Evolutionary conservation across 1,139 yeast species (phyloP).

Genomic region (Sugiyamaella castrensis): DNA sequence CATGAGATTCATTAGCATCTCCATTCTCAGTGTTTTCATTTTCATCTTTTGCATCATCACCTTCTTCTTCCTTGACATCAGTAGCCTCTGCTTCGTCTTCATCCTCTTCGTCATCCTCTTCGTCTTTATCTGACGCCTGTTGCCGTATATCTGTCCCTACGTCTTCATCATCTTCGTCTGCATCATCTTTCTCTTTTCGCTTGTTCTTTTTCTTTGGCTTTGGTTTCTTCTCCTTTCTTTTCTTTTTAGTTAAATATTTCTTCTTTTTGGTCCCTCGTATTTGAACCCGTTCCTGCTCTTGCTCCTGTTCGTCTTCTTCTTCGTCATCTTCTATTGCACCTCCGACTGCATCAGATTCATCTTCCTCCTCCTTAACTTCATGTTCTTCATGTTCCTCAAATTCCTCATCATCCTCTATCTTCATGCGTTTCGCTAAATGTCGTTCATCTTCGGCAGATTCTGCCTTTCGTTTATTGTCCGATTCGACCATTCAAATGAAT

Average conservation of each 20-base stretch:
- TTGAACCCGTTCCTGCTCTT: conserved; percentile 1
- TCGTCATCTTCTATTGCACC: conserved; percentile 7
- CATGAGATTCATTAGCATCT: conserved; percentile 30
- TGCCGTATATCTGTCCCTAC: conserved; percentile 15
- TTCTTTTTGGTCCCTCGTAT: conserved; percentile 4
- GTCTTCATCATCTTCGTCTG: background rate
- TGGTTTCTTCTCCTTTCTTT: conserved; percentile 12
- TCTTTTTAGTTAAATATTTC: background rate
- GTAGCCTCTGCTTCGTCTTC: conserved; percentile 30
- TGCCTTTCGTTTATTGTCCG: conserved; percentile 7
- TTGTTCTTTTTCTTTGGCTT: conserved; percentile 17
- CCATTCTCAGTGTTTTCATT: conserved; percentile 29
- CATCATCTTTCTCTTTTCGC: conserved; percentile 2
- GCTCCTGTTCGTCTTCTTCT: conserved; percentile 1
- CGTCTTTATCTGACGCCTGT: conserved; percentile 30
- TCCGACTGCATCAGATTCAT: conserved; percentile 3
- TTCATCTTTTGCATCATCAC: conserved; percentile 25
- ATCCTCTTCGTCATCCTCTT: conserved; percentile 25
- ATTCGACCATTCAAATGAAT: conserved; percentile 1
- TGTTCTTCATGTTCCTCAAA: background rate
- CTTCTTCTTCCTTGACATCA: conserved; percentile 27
- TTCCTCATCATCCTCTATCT: conserved; percentile 1
- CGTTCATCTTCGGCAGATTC: conserved; percentile 4
- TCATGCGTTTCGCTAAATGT: conserved; percentile 1
- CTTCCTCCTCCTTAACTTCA: background rate